Percentiles rank a stretch among this genome's conserved stretches.
Conservation (phyloP, 2,329 filamentous ascomycete species). For the Aspergillus alliaceus region DNA sequence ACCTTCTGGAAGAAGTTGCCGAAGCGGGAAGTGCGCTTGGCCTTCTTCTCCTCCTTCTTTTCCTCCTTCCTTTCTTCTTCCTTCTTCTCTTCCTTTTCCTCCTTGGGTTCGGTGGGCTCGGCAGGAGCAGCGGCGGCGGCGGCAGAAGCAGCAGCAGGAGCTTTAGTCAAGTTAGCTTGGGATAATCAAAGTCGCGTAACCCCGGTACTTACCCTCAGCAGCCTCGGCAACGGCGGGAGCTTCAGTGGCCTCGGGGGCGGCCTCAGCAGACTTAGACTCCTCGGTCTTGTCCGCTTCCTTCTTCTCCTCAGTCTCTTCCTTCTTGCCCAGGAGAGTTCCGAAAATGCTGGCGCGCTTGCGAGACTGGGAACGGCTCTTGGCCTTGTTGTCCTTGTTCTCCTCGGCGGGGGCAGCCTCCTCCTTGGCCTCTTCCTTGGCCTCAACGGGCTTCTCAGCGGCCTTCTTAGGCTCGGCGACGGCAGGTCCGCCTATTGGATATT, state of each 20-base stretch:
- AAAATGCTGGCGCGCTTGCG: slow-evolving; percentile 55
- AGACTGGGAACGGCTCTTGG: slow-evolving; percentile 61
- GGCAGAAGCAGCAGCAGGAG: too few species aligned
- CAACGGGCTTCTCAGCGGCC: slow-evolving; percentile 20
- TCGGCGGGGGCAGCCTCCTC: slow-evolving; percentile 46
- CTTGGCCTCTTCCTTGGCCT: slow-evolving; percentile 30
- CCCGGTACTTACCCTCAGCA: slow-evolving; percentile 19
- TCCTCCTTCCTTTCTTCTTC: slow-evolving; percentile 28
- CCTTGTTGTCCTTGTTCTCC: slow-evolving; percentile 51
- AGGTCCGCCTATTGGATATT: slow-evolving; percentile 34
- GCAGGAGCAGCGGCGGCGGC: slow-evolving; percentile 32
- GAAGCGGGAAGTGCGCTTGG: slow-evolving; percentile 85
- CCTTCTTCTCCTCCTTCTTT: slow-evolving; percentile 49
- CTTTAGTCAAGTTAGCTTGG: slow-evolving; percentile 41
- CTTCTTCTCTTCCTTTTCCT: slow-evolving; percentile 42
- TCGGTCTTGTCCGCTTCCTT: slow-evolving; percentile 47
- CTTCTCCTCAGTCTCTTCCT: slow-evolving; percentile 53
- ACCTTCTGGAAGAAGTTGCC: slow-evolving; percentile 74
- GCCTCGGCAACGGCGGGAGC: slow-evolving; percentile 17
- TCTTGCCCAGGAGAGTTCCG: slow-evolving; percentile 58
- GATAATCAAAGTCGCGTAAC: slow-evolving; percentile 32
- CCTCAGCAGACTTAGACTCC: slow-evolving; percentile 27
- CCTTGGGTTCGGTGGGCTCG: slow-evolving; percentile 11
- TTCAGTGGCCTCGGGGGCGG: slow-evolving; percentile 12
- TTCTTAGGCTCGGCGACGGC: slow-evolving; percentile 27